Evolutionary conservation across 306 rosid species (phyloP).

Genomic region (Inga laurina): DNA sequence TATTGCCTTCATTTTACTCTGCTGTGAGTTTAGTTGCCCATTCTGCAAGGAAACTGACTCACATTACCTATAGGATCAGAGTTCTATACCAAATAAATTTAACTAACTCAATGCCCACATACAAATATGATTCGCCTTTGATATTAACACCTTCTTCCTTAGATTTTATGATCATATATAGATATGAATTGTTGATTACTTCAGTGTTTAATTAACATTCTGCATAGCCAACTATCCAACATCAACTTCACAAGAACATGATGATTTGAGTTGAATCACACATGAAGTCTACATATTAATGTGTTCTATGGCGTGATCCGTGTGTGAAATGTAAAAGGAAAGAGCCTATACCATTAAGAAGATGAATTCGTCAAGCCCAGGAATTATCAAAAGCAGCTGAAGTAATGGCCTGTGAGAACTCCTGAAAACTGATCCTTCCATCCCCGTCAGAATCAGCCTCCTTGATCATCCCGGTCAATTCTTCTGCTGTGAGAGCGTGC

Average conservation of each 20-base stretch:
- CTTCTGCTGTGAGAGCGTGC: slow-evolving; percentile 83
- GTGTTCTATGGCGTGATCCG: neutral
- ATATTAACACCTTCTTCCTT: neutral
- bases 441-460: slow-evolving; percentile 93
- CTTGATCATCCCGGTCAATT: slow-evolving; percentile 83
- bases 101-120: neutral
- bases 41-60: neutral
- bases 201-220: neutral
- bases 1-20: neutral
- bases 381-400: slow-evolving; percentile 92
- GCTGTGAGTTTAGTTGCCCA: neutral
- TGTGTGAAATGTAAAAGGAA: neutral
- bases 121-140: neutral
- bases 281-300: neutral
- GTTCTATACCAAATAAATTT: neutral
- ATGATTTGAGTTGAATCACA: neutral
- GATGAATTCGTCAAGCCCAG: slow-evolving; percentile 50
- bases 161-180: neutral
- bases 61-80: neutral
- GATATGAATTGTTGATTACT: neutral
- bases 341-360: neutral
- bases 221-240: neutral
- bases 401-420: slow-evolving; percentile 73
- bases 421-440: slow-evolving; percentile 75
- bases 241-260: neutral